These are phyloP conservation scores for Apiospora marii DNA, from an alignment of 2,329 filamentous ascomycete species.

Conservation along the genomic window DNA sequence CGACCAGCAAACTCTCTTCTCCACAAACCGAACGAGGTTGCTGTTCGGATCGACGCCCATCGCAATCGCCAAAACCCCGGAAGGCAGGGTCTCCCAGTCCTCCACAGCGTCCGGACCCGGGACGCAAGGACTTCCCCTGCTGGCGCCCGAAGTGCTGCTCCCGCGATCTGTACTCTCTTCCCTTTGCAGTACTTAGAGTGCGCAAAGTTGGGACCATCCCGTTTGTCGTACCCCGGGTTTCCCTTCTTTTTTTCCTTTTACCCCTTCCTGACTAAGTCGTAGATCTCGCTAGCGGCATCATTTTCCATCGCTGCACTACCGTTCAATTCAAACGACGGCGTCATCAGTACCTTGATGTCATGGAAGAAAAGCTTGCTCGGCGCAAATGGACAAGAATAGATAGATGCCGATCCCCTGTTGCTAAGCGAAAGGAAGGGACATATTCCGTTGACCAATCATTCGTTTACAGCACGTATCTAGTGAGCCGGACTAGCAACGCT, in stretches of 20 bases:
- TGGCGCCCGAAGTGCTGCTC: not conserved
- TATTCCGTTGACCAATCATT: not conserved
- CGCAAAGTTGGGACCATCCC: slow-evolving; percentile 10
- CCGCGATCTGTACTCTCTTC: not conserved
- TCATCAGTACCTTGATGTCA: not conserved
- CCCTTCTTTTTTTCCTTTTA: not conserved
- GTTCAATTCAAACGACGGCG: slow-evolving; percentile 4
- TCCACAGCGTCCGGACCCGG: not conserved
- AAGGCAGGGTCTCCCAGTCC: not conserved
- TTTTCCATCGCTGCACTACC: not conserved
- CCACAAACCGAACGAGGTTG: not conserved
- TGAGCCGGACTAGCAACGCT: slow-evolving; percentile 6
- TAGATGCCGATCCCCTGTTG: not conserved
- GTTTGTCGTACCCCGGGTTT: slow-evolving; percentile 7
- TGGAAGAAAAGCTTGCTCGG: not conserved
- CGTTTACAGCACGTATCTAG: not conserved
- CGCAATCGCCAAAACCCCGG: not conserved
- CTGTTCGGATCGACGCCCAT: slow-evolving; percentile 9
- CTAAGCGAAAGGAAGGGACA: not conserved
- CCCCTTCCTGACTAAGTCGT: not conserved
- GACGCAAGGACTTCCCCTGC: not conserved
- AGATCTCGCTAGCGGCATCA: slow-evolving; percentile 11
- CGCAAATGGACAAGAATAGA: not conserved
- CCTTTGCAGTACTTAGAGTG: not conserved
- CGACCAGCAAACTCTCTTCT: not conserved